These are phyloP conservation scores for Datisca glomerata DNA, from an alignment of 306 rosid species.

Conservation along the genomic window DNA sequence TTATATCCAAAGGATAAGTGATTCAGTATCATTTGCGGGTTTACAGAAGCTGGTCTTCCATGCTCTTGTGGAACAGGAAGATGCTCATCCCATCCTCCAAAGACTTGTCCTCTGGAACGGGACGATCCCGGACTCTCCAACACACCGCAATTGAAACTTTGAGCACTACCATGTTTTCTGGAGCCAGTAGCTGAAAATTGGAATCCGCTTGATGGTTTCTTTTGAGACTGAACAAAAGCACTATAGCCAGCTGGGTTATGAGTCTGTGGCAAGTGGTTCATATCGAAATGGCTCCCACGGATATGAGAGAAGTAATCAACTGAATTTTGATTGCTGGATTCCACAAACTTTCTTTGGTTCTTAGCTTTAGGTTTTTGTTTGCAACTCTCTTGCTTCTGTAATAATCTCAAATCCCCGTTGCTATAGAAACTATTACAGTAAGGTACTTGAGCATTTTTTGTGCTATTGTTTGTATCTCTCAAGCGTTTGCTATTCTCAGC, in stretches of 20 bases:
- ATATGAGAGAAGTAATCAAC: slow-evolving; percentile 35
- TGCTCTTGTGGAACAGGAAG: slow-evolving; percentile 35
- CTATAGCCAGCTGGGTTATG: slow-evolving; percentile 23
- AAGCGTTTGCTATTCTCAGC: slow-evolving; percentile 25
- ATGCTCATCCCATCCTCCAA: slow-evolving; percentile 47
- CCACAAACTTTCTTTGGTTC: slow-evolving; percentile 33
- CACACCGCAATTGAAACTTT: slow-evolving; percentile 34
- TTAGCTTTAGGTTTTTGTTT: slow-evolving; percentile 36
- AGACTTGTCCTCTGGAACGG: slow-evolving; percentile 26
- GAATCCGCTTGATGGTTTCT: slow-evolving; percentile 38
- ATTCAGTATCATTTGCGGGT: slow-evolving; percentile 43
- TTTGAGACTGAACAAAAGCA: slow-evolving; percentile 46
- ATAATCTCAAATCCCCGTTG: slow-evolving; percentile 28
- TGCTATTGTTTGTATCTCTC: slow-evolving; percentile 26
- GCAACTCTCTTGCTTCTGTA: slow-evolving; percentile 25
- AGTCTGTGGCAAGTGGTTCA: slow-evolving; percentile 33
- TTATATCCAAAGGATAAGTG: slow-evolving; percentile 32
- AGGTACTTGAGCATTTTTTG: slow-evolving; percentile 30
- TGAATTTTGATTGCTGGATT: slow-evolving; percentile 35
- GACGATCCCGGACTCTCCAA: slow-evolving; percentile 37
- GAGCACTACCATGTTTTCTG: slow-evolving; percentile 38
- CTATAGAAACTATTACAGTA: slow-evolving; percentile 21
- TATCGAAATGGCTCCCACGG: slow-evolving; percentile 21
- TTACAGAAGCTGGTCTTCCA: slow-evolving; percentile 49
- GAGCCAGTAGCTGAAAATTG: slow-evolving; percentile 41